Evolutionary conservation across 805 yeast species (phyloP).

Genomic region (Priceomyces haplophilus): DNA sequence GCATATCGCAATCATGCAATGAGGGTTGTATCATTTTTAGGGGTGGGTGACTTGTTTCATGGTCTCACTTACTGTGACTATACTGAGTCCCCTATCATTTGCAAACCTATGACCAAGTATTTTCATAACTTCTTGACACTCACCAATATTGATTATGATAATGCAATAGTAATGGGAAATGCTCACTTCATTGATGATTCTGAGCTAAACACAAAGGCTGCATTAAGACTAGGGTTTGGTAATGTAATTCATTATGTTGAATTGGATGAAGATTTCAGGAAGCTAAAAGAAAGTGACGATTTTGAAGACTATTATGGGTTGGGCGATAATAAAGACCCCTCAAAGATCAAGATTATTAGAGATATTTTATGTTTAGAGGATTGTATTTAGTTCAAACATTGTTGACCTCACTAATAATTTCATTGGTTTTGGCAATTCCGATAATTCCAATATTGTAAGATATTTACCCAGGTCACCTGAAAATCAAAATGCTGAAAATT

Average conservation of each 20-base stretch:
- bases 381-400: slow-evolving; percentile 7
- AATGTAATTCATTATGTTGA: slow-evolving; percentile 75
- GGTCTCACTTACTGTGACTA: slow-evolving; percentile 95
- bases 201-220: slow-evolving; percentile 72
- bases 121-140: slow-evolving; percentile 63
- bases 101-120: slow-evolving; percentile 82
- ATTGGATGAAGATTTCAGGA: slow-evolving; percentile 50
- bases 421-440: no score
- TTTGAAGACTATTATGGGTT: slow-evolving; percentile 32
- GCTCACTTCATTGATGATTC: slow-evolving; percentile 84
- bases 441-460: no score
- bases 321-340: slow-evolving; percentile 25
- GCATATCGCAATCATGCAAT: slow-evolving; percentile 90
- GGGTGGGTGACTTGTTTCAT: slow-evolving; percentile 89
- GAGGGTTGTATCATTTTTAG: slow-evolving; percentile 74
- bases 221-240: slow-evolving; percentile 68
- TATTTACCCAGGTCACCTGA: no score
- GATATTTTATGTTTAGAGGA: slow-evolving; percentile 30
- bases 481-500: no score
- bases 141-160: slow-evolving; percentile 50
- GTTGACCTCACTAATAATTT: no score
- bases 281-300: slow-evolving; percentile 25
- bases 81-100: slow-evolving; percentile 60
- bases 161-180: slow-evolving; percentile 40
- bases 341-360: slow-evolving; percentile 32